Conservation (phyloP, 495 filamentous ascomycete genomes). For the Cercophora sp. region DNA sequence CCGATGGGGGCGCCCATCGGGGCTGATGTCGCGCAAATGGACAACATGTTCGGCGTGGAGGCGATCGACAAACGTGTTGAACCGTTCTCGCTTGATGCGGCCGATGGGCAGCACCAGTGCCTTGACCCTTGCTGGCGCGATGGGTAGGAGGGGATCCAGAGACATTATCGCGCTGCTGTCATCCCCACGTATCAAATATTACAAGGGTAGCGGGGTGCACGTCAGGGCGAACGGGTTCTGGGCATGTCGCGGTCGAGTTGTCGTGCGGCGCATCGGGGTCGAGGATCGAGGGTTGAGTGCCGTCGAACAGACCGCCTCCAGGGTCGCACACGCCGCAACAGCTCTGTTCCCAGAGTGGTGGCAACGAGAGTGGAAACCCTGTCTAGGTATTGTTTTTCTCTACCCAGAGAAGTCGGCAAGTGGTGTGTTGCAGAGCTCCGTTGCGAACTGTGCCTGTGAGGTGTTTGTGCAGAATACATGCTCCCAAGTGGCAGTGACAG, state of each 20-base stretch:
- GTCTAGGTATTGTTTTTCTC: too few relatives aligned
- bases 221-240: conserved; percentile 10
- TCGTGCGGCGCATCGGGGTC: too few relatives aligned
- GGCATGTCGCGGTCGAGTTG: conserved; percentile 28
- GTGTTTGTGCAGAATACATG: not conserved
- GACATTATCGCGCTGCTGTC: conserved; percentile 61
- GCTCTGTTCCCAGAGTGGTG: too few relatives aligned
- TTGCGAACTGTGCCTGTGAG: too few relatives aligned
- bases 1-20: conserved; percentile 80
- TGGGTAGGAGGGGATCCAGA: conserved; percentile 79
- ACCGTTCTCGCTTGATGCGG: conserved; percentile 75
- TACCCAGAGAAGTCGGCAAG: too few relatives aligned
- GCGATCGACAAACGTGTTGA: conserved; percentile 70
- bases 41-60: conserved; percentile 79
- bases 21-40: conserved; percentile 84
- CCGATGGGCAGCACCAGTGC: conserved; percentile 82
- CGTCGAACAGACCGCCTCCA: not conserved
- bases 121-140: conserved; percentile 83
- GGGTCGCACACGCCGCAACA: too few relatives aligned
- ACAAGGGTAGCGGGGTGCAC: conserved; percentile 3
- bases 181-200: conserved; percentile 16
- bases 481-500: not conserved
- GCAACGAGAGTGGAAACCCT: too few relatives aligned
- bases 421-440: too few relatives aligned
- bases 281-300: not conserved